phyloP scores from a whole-genome alignment of 805 yeast genomes.

The Clavispora fructus region DNA sequence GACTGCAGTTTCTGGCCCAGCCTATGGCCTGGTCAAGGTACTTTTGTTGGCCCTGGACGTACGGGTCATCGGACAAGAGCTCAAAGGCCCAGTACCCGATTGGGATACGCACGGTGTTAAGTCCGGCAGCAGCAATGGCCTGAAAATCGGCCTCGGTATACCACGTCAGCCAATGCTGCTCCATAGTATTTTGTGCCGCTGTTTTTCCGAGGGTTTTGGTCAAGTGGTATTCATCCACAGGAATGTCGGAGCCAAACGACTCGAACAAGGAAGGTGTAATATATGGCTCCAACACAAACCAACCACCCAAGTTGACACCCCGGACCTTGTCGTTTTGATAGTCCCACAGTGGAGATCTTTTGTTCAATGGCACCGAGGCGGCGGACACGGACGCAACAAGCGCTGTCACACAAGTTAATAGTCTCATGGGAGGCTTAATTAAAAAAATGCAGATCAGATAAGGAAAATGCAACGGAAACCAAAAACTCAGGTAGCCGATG shows the following conservation, averaged over 20 bases:
- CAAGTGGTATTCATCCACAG: constrained; percentile 81
- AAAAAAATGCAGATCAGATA: not conserved
- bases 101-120: constrained; percentile 86
- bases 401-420: not conserved
- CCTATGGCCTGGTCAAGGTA: constrained; percentile 71
- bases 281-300: constrained; percentile 84
- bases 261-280: constrained; percentile 76
- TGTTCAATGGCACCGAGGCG: constrained; percentile 9
- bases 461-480: not conserved
- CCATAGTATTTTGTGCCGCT: constrained; percentile 46
- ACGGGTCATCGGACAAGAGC: constrained; percentile 64
- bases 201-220: constrained; percentile 56
- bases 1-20: constrained; percentile 61
- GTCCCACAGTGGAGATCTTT: constrained; percentile 24
- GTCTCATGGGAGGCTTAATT: not conserved
- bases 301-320: constrained; percentile 86
- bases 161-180: constrained; percentile 75
- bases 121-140: constrained; percentile 54
- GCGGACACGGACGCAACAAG: constrained; percentile 5
- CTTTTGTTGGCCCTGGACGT: constrained; percentile 72
- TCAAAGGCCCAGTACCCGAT: constrained; percentile 93
- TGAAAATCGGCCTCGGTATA: constrained; percentile 67
- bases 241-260: constrained; percentile 45
- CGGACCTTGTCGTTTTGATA: constrained; percentile 34
- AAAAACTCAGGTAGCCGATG: not conserved